A percentile compares a stretch with the other conserved stretches of the same genome.
Evolutionary conservation across 2,329 filamentous ascomycete species (phyloP).

Genomic region (Ophiocordyceps robertsii): DNA sequence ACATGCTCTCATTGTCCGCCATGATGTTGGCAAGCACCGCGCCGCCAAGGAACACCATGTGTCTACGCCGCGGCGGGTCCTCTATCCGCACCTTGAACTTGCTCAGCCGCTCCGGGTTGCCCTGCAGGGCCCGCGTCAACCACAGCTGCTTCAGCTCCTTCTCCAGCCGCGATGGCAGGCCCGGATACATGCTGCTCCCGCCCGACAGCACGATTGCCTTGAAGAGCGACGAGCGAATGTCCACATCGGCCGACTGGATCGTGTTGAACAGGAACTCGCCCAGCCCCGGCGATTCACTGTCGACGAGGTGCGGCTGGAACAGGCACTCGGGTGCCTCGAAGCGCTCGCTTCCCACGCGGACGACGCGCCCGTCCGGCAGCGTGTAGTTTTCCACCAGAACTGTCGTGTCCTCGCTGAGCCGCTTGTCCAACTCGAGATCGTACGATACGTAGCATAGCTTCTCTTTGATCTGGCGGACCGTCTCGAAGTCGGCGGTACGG

Average conservation of each 20-base stretch:
- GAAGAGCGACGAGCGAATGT: conserved; percentile 86
- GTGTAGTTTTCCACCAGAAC: conserved; percentile 97
- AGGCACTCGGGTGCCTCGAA: conserved; percentile 97
- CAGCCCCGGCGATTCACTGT: conserved; percentile 93
- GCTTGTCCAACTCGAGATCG: conserved; percentile 91
- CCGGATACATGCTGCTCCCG: conserved; percentile 98
- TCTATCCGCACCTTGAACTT: conserved; percentile 99
- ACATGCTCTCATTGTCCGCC: conserved; percentile 98
- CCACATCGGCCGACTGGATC: conserved; percentile 89
- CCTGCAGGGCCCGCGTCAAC: conserved; percentile 80
- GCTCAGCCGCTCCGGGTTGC: conserved; percentile 84
- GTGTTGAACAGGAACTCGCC: conserved; percentile 98
- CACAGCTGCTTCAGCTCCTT: conserved; percentile 99
- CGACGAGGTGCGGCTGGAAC: conserved; percentile 95
- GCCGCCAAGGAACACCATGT: conserved; percentile 99
- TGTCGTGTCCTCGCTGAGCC: conserved; percentile 91
- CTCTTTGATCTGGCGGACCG: conserved; percentile 97
- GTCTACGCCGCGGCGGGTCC: conserved; percentile 84
- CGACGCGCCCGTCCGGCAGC: conserved; percentile 87
- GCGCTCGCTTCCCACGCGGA: conserved; percentile 88
- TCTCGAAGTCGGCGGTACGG: conserved; percentile 97
- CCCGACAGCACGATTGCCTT: conserved; percentile 95
- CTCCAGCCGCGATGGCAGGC: conserved; percentile 83
- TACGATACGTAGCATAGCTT: conserved; percentile 99
- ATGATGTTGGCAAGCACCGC: conserved; percentile 97